Conservation (phyloP, 306 rosid species). For the Carpinus fangiana region DNA sequence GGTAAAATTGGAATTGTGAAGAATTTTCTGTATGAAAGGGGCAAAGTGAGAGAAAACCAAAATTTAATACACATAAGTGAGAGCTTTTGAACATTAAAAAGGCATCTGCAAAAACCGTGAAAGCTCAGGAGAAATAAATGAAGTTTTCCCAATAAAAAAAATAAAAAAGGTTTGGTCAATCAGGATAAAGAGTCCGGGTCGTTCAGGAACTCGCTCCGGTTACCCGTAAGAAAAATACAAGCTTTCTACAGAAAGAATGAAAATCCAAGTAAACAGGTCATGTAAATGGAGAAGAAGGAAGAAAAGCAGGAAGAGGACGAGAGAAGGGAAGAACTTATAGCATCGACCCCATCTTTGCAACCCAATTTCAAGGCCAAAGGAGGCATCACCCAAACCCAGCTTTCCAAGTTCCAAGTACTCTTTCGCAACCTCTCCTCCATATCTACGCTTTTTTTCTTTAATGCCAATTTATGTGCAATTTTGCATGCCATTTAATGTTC, state of each 20-base stretch:
- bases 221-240: not conserved
- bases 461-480: not conserved
- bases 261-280: not conserved
- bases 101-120: no score
- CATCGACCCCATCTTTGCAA: conserved; percentile 48
- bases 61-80: no score
- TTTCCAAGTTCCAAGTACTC: conserved; percentile 55
- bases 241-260: not conserved
- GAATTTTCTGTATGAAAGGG: no score
- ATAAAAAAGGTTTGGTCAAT: not conserved
- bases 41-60: no score
- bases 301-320: conserved; percentile 40
- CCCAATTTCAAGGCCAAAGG: conserved; percentile 55
- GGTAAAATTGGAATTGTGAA: no score
- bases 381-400: conserved; percentile 50
- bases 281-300: conserved; percentile 38
- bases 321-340: conserved; percentile 65
- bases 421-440: not conserved
- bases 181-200: no score
- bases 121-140: no score
- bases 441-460: not conserved
- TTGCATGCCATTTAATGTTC: not conserved
- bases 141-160: no score
- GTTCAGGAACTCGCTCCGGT: not conserved
- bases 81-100: no score